Conservation (phyloP, 2,329 filamentous ascomycete genomes). For the Pyricularia sp. region DNA sequence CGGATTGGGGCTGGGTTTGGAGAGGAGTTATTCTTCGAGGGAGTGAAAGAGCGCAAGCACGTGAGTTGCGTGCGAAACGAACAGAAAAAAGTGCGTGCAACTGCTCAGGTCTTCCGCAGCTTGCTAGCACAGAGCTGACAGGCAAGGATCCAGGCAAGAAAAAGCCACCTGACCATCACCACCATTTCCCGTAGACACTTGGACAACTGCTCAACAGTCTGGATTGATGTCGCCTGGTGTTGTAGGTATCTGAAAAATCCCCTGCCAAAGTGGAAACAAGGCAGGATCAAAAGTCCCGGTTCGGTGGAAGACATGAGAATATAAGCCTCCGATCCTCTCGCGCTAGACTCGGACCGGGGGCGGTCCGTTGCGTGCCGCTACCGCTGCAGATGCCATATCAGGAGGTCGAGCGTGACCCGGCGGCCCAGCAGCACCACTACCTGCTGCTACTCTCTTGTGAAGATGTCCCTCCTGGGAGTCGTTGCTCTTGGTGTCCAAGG, state of each 20-base stretch:
- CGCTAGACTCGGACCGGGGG: not conserved
- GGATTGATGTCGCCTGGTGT: not conserved
- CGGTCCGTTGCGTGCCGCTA: not conserved
- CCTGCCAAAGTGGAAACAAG: not conserved
- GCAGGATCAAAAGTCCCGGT: not conserved
- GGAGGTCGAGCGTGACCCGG: not conserved
- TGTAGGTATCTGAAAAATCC: not conserved
- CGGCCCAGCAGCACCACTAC: not conserved
- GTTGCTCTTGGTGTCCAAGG: slow-evolving; percentile 5
- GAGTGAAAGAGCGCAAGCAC: not conserved
- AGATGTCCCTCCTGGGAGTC: slow-evolving; percentile 1
- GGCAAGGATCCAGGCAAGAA: not conserved
- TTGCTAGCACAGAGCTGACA: not conserved
- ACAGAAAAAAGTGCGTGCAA: not conserved
- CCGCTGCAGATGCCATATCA: not conserved
- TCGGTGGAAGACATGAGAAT: not conserved
- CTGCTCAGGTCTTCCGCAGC: not conserved
- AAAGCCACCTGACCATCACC: not conserved
- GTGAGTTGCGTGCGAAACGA: not conserved
- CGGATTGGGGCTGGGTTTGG: not conserved
- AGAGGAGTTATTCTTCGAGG: not conserved
- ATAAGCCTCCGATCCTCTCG: not conserved
- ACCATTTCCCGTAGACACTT: not conserved
- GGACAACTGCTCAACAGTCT: not conserved
- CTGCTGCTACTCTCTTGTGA: not conserved